A percentile compares a stretch with the other conserved stretches of the same genome.
phyloP scores from a whole-genome alignment of 257 asterid species.

The Prunella vulgaris region DNA sequence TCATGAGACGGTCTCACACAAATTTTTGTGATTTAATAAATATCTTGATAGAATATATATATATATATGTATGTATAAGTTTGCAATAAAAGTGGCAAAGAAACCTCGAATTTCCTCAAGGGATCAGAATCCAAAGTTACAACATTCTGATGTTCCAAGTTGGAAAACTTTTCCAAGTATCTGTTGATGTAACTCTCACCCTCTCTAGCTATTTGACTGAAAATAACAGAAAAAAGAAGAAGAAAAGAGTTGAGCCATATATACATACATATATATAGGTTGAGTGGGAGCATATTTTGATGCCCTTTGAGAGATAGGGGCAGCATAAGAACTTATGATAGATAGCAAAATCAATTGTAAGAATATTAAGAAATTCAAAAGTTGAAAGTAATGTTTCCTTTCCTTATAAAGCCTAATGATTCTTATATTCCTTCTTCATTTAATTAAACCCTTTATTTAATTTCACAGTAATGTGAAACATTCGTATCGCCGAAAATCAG shows the following conservation, averaged over 20 bases:
- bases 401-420: constrained; percentile 47
- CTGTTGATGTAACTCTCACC: constrained; percentile 18
- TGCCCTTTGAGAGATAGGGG: constrained; percentile 26
- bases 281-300: constrained; percentile 33
- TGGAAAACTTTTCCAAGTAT: neutral
- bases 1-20: too few species aligned
- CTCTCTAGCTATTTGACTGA: constrained; percentile 10
- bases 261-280: constrained; percentile 22
- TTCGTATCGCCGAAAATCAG: constrained; percentile 53
- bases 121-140: constrained; percentile 14
- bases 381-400: constrained; percentile 33
- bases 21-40: too few species aligned
- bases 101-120: neutral
- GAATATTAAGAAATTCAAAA: constrained; percentile 25
- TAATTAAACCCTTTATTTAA: neutral
- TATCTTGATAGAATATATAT: neutral
- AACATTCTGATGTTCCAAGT: neutral
- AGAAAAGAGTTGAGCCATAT: neutral
- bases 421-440: constrained; percentile 32
- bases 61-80: too few species aligned
- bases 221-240: neutral
- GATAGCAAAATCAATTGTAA: constrained; percentile 11
- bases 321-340: constrained; percentile 11
- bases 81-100: neutral
- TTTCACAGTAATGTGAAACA: constrained; percentile 32